Percentiles rank a stretch among this genome's conserved stretches.
Evolutionary conservation across 306 rosid species (phyloP).

Genomic region (Citrullus amarus): DNA sequence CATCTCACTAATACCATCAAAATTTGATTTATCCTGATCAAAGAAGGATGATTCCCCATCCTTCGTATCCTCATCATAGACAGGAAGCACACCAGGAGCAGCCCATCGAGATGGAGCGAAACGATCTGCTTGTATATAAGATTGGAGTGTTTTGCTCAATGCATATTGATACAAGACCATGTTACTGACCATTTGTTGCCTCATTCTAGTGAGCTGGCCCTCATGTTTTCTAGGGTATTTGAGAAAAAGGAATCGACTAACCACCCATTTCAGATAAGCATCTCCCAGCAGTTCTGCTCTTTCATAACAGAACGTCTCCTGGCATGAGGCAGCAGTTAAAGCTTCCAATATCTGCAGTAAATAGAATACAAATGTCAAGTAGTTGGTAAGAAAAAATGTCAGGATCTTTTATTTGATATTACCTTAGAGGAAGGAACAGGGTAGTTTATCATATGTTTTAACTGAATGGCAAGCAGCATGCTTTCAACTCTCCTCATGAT

Average conservation of each 20-base stretch:
- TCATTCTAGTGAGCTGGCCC: constrained; percentile 99
- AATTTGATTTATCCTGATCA: constrained; percentile 40
- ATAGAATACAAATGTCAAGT: background rate
- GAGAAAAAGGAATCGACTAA: constrained; percentile 86
- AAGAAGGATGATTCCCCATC: constrained; percentile 79
- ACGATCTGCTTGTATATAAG: constrained; percentile 95
- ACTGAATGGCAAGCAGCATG: constrained; percentile 88
- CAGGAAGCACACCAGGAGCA: constrained; percentile 97
- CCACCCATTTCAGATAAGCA: constrained; percentile 97
- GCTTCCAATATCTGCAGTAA: constrained; percentile 84
- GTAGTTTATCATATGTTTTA: constrained; percentile 53
- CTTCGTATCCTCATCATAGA: constrained; percentile 79
- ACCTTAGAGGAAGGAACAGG: constrained; percentile 75
- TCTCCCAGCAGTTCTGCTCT: constrained; percentile 99
- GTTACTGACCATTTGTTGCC: constrained; percentile 98
- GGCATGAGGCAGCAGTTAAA: constrained; percentile 98
- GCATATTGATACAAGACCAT: constrained; percentile 88
- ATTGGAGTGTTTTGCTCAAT: constrained; percentile 73
- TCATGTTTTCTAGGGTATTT: constrained; percentile 96
- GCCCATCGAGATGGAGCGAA: constrained; percentile 98
- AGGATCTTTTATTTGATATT: background rate
- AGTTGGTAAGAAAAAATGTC: background rate
- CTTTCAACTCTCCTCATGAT: constrained; percentile 99
- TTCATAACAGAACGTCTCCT: constrained; percentile 98
- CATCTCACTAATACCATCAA: constrained; percentile 17